Evolutionary conservation across 2,329 filamentous ascomycete species (phyloP).

Genomic region (Sporothrix brasiliensis): DNA sequence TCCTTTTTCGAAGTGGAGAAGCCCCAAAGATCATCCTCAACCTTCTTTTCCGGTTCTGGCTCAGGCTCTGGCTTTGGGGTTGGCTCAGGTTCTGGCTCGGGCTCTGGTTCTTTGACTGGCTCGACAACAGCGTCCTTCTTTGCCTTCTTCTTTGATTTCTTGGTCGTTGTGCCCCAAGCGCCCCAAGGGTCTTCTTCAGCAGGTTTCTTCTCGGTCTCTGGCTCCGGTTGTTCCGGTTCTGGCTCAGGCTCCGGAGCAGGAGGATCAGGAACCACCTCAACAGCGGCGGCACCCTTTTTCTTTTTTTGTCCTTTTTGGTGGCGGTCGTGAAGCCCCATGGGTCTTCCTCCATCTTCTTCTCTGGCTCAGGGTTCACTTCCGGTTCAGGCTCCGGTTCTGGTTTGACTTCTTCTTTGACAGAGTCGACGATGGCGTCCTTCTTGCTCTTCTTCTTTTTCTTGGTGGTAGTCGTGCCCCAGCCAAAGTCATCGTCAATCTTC

Average conservation of each 20-base stretch:
- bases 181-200: slow-evolving; percentile 31
- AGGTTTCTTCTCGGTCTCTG: slow-evolving; percentile 15
- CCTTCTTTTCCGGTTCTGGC: slow-evolving; percentile 33
- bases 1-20: slow-evolving; percentile 34
- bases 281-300: slow-evolving; percentile 25
- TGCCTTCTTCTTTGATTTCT: slow-evolving; percentile 48
- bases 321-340: slow-evolving; percentile 27
- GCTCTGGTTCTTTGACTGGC: slow-evolving; percentile 31
- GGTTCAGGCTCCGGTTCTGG: slow-evolving; percentile 18
- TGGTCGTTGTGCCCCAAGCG: slow-evolving; percentile 37
- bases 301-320: slow-evolving; percentile 39
- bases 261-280: slow-evolving; percentile 3
- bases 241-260: slow-evolving; percentile 23
- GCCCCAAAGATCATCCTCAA: slow-evolving; percentile 31
- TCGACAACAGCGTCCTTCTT: slow-evolving; percentile 32
- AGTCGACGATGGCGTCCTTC: slow-evolving; percentile 9
- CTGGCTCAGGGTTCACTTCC: slow-evolving; percentile 10
- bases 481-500: slow-evolving; percentile 35
- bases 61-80: slow-evolving; percentile 31
- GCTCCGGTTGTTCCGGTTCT: slow-evolving; percentile 22
- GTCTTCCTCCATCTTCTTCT: slow-evolving; percentile 21
- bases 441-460: slow-evolving; percentile 41
- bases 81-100: slow-evolving; percentile 31
- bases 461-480: slow-evolving; percentile 37
- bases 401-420: slow-evolving; percentile 8